These are phyloP conservation scores for Spizellomyces punctatus DNA, from an alignment of 192 early-diverging fungal species.

Conservation along the genomic window DNA sequence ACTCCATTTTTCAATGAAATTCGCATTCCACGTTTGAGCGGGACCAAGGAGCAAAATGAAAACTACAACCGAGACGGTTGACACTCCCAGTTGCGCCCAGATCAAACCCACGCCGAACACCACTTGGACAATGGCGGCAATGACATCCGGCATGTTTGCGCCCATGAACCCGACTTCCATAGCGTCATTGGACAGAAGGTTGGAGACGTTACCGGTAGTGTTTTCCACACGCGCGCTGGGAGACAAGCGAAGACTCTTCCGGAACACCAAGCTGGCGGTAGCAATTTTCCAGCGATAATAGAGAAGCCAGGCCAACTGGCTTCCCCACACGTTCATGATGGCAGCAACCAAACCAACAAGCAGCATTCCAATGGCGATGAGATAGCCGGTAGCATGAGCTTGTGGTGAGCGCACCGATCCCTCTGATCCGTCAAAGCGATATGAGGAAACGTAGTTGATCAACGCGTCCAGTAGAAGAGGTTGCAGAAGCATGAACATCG, in stretches of 20 bases:
- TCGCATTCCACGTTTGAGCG: constrained; percentile 8
- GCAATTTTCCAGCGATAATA: constrained; percentile 24
- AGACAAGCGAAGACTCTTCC: constrained; percentile 14
- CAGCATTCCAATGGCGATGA: constrained; percentile 21
- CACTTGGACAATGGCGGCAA: constrained; percentile 20
- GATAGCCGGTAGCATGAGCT: constrained; percentile 7
- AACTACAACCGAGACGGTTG: constrained; percentile 9
- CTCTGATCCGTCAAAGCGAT: neutral
- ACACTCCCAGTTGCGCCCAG: constrained; percentile 7
- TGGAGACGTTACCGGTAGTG: constrained; percentile 17
- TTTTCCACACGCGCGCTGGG: constrained; percentile 4
- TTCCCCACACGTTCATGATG: constrained; percentile 15
- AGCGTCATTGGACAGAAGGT: constrained; percentile 22
- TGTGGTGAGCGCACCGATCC: neutral
- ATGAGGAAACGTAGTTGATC: constrained; percentile 3
- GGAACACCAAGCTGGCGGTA: constrained; percentile 12
- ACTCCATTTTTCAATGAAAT: constrained; percentile 13
- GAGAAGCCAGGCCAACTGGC: constrained; percentile 6
- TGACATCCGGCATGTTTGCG: constrained; percentile 7
- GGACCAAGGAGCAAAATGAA: constrained; percentile 13
- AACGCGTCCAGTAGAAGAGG: constrained; percentile 12
- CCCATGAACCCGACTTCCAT: constrained; percentile 24
- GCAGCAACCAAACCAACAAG: constrained; percentile 6
- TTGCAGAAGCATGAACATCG: constrained; percentile 9
- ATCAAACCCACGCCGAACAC: constrained; percentile 9